phyloP scores from a whole-genome alignment of 2,329 filamentous ascomycete genomes.

The Nakataea oryzae region DNA sequence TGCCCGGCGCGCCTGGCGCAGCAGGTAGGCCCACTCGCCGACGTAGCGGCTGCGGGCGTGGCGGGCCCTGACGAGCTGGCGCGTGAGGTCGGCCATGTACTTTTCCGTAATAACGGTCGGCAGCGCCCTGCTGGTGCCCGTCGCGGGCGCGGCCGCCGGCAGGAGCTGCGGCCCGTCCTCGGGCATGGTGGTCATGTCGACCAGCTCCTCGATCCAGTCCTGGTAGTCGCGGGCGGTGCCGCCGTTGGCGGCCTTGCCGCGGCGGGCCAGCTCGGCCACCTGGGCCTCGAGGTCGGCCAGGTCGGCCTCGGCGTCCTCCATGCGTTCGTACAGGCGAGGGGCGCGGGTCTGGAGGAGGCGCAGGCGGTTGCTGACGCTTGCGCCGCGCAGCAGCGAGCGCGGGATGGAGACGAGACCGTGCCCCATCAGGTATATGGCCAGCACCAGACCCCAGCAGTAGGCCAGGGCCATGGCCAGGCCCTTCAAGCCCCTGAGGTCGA shows the following conservation, averaged over 20 bases:
- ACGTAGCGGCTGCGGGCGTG: constrained; percentile 77
- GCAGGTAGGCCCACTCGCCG: constrained; percentile 74
- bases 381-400: constrained; percentile 66
- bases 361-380: constrained; percentile 64
- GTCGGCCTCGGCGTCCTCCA: constrained; percentile 72
- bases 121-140: constrained; percentile 27
- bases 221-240: constrained; percentile 65
- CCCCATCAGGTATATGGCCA: constrained; percentile 96
- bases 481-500: constrained; percentile 65
- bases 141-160: constrained; percentile 26
- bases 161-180: constrained; percentile 43
- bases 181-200: constrained; percentile 61
- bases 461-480: constrained; percentile 83
- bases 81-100: constrained; percentile 82
- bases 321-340: constrained; percentile 72
- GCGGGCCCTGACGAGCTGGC: constrained; percentile 69
- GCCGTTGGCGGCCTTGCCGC: constrained; percentile 46
- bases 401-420: constrained; percentile 92
- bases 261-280: constrained; percentile 65
- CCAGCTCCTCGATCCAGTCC: constrained; percentile 94
- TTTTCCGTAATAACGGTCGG: constrained; percentile 85
- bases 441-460: constrained; percentile 83
- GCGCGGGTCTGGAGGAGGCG: constrained; percentile 69
- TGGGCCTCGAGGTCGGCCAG: constrained; percentile 75
- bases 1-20: constrained; percentile 62